Base-by-base conservation (phyloP, 768 basidiomycete genomes). In the Lactarius sp. region DNA sequence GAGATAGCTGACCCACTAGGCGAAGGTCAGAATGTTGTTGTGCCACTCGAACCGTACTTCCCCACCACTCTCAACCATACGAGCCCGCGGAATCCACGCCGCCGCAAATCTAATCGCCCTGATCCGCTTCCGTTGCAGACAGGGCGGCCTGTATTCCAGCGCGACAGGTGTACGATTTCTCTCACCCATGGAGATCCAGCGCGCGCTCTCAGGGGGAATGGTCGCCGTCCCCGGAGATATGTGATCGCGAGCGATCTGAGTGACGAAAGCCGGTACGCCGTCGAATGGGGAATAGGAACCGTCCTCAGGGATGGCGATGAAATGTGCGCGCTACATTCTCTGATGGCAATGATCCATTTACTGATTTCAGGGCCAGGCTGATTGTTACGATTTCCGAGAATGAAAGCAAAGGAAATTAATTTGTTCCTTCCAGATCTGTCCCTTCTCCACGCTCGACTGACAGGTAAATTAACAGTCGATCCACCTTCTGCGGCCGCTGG, bases 211-310 rank as follows among this genome's bases (percentile, higher is more conserved):
- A 76, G 82, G 50, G 78, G 78, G 50, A 78, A 74, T 20, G 79
- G 84, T 7, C 83, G 83, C 71, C 80, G 83, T 66, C 79, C 83
- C 67, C 81, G 83, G 64, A 76, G 75, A 64, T 99, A 98, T 74
- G 79, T 97, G 12, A 88, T 98, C 22, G 90, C 94, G 6, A 97
- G 94, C 71, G 97, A 99, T 81, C 73, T 98, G 69, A 93, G 90
- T 64, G 92, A 97, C 68, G 96, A 99, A 76, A 88, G 86, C 74
- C 80, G 88, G 39, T 99, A 95, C 74, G 97, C 97, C 0, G 85
- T 98, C 6, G 95, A 98, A 74, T 99, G 96, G 97, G 93, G 91
- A 10, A 95, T 98, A 59, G 96, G 95, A 2, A 98, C 96, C 0
- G 96, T 98, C 2, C 77, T 97, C 64, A 78, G 94, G 65, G 94